Evolutionary conservation across 208 protist genomes (phyloP).

Genomic region (Trichomonas gallinae): DNA sequence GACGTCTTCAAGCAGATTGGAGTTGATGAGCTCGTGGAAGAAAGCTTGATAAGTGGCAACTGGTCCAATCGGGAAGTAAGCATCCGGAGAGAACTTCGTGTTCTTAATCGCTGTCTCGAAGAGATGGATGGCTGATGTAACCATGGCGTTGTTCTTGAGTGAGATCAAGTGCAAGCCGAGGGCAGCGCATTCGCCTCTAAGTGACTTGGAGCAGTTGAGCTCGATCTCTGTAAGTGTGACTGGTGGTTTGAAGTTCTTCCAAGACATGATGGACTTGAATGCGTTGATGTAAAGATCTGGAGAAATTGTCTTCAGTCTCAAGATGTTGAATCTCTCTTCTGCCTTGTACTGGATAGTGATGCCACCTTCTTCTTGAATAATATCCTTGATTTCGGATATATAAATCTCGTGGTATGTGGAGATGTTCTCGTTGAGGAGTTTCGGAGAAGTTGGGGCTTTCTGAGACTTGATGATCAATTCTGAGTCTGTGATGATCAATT

Average conservation of each 20-base stretch:
- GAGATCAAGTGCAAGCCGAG: not conserved
- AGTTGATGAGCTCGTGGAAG: not conserved
- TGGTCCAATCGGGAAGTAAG: not conserved
- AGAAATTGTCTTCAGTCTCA: not conserved
- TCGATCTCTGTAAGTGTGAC: not conserved
- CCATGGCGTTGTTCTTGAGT: not conserved
- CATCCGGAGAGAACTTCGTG: not conserved
- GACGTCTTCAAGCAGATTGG: not conserved
- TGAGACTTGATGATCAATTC: not conserved
- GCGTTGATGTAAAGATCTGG: not conserved
- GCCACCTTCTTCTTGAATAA: not conserved
- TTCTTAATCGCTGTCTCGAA: not conserved
- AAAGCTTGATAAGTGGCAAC: not conserved
- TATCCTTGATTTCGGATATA: not conserved
- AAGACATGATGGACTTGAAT: not conserved
- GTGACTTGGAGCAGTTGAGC: not conserved
- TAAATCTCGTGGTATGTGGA: not conserved
- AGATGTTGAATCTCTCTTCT: not conserved
- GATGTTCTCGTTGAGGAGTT: not conserved
- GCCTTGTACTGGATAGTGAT: not conserved
- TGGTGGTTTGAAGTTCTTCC: not conserved
- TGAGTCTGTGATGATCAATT: not conserved
- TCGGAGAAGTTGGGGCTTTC: not conserved
- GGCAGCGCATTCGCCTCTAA: not conserved
- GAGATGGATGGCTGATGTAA: not conserved